Conservation (phyloP, 768 basidiomycete genomes). For the Suillus bovinus region DNA sequence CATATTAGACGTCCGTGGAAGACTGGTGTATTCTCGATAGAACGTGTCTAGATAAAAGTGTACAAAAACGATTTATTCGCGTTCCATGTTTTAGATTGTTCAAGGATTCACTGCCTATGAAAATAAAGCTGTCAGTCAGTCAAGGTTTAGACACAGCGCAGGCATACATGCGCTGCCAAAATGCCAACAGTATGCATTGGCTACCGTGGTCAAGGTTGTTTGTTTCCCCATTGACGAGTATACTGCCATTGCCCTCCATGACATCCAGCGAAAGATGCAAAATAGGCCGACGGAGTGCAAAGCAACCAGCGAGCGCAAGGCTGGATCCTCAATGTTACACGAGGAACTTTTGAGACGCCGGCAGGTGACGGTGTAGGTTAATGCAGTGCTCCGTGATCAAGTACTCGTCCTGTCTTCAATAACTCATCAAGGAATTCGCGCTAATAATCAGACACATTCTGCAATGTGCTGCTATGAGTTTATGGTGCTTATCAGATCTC, state of each 20-base stretch:
- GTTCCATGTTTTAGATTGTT: background rate
- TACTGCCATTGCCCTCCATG: background rate
- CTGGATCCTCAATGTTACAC: background rate
- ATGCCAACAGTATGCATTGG: background rate
- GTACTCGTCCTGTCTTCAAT: background rate
- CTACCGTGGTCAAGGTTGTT: background rate
- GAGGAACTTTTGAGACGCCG: background rate
- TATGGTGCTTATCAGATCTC: background rate
- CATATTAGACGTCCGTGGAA: background rate
- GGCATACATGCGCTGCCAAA: too few species aligned
- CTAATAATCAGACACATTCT: background rate
- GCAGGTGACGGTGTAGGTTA: background rate
- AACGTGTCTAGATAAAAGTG: background rate
- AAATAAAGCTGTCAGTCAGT: background rate
- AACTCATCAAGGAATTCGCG: background rate
- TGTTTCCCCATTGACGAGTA: background rate
- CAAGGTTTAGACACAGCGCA: background rate
- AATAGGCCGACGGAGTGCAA: background rate
- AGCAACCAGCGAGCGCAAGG: background rate
- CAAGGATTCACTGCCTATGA: background rate
- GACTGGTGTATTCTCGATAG: background rate
- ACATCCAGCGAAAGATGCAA: background rate
- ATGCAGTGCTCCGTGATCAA: background rate
- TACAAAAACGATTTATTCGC: background rate
- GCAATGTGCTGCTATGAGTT: too few species aligned